A percentile compares a stretch with the other conserved stretches of the same genome.
phyloP scores from a whole-genome alignment of 768 basidiomycete species.

The Phanerochaete sordida region DNA sequence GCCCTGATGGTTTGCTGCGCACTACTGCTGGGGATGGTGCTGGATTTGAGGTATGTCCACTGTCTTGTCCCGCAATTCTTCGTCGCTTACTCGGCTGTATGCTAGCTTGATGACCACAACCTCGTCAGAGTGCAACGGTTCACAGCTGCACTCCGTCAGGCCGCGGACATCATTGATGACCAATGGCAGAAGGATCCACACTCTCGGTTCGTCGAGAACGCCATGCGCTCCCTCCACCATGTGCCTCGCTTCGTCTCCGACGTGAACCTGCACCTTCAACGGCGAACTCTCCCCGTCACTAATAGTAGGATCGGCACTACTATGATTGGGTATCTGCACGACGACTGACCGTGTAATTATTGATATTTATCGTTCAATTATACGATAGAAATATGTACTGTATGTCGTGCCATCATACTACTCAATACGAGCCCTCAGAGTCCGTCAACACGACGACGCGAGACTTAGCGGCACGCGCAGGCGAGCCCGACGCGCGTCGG shows the following conservation, averaged over 20 bases:
- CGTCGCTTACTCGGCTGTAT: not conserved
- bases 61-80: no score
- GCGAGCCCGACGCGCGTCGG: no score
- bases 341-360: not conserved
- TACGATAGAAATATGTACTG: no score
- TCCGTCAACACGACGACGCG: not conserved
- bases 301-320: not conserved
- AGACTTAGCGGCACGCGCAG: not conserved
- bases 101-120: no score
- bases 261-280: not conserved
- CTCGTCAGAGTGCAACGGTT: not conserved
- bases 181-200: not conserved
- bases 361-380: no score
- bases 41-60: slow-evolving; percentile 7
- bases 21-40: slow-evolving; percentile 2
- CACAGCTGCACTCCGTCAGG: not conserved
- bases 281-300: slow-evolving; percentile 3
- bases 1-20: slow-evolving; percentile 5
- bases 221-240: no score
- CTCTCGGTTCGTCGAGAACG: slow-evolving; percentile 4
- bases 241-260: not conserved
- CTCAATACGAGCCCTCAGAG: not conserved
- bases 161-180: not conserved
- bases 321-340: not conserved
- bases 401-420: no score